These are phyloP conservation scores for Apostasia shenzhenica DNA, from an alignment of 106 monocot species.

Conservation along the genomic window DNA sequence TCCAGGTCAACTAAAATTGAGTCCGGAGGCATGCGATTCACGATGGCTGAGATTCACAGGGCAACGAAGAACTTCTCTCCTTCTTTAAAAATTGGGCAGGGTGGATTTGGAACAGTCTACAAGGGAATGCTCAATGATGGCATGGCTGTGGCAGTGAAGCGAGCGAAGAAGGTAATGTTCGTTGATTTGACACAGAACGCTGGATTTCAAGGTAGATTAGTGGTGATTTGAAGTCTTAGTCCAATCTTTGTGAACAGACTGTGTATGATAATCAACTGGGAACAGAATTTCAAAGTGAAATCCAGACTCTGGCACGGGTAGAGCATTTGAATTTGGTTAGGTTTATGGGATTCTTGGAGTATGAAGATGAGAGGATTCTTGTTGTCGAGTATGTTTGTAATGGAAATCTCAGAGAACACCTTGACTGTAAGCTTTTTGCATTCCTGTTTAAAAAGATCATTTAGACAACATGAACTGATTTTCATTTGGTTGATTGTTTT, in stretches of 20 bases:
- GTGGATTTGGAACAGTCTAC: constrained; percentile 75
- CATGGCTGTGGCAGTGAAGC: constrained; percentile 60
- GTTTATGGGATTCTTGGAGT: constrained; percentile 45
- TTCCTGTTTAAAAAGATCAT: background rate
- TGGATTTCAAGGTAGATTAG: background rate
- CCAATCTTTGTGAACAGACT: constrained; percentile 11
- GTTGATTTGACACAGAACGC: background rate
- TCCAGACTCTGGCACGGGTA: constrained; percentile 37
- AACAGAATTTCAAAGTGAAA: constrained; percentile 45
- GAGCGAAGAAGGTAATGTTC: constrained; percentile 53
- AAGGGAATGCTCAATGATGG: constrained; percentile 50
- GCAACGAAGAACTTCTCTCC: constrained; percentile 72
- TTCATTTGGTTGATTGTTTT: too few species aligned
- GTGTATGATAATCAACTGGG: constrained; percentile 28
- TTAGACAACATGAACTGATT: too few species aligned
- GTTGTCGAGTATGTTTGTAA: constrained; percentile 59
- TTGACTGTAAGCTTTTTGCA: constrained; percentile 33
- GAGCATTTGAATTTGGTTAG: constrained; percentile 61
- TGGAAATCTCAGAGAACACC: constrained; percentile 61
- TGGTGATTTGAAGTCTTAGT: background rate
- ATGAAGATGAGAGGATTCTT: constrained; percentile 41
- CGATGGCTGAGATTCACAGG: constrained; percentile 40
- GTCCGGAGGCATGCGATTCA: constrained; percentile 25
- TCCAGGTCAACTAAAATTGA: constrained; percentile 6
- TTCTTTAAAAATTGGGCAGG: constrained; percentile 55